A percentile compares a stretch with the other conserved stretches of the same genome.
phyloP scores from a whole-genome alignment of 495 filamentous ascomycete species.

The Penicillium cinerascens region DNA sequence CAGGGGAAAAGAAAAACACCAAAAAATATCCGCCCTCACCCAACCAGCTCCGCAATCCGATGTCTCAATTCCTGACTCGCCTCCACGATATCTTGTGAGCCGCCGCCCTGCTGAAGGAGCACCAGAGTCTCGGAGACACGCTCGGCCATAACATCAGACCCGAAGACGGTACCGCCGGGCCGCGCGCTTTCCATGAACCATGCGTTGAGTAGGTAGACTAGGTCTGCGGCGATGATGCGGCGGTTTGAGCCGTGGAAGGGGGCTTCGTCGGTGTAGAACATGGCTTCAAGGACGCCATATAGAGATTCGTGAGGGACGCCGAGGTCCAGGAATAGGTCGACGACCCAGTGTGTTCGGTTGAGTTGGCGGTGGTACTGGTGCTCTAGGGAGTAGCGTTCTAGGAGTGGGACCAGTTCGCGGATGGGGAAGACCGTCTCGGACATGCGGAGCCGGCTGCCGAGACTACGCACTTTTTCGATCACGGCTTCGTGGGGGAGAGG shows the following conservation, averaged over 20 bases:
- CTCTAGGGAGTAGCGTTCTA: constrained; percentile 74
- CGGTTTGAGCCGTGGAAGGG: constrained; percentile 71
- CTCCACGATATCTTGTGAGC: not conserved
- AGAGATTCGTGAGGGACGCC: constrained; percentile 71
- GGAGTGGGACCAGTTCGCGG: constrained; percentile 58
- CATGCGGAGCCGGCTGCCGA: constrained; percentile 74
- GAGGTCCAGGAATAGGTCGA: constrained; percentile 75
- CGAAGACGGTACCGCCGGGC: constrained; percentile 50
- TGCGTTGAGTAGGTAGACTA: constrained; percentile 55
- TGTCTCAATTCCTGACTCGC: not conserved
- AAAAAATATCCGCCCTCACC: not conserved
- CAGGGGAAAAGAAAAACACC: not conserved
- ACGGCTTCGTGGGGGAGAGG: constrained; percentile 75
- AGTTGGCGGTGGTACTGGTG: constrained; percentile 55
- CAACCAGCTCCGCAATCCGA: constrained; percentile 3
- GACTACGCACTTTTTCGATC: constrained; percentile 64
- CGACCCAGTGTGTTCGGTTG: constrained; percentile 72
- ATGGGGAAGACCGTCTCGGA: constrained; percentile 79
- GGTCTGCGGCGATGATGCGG: constrained; percentile 56
- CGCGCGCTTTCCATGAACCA: constrained; percentile 64
- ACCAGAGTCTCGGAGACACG: constrained; percentile 46
- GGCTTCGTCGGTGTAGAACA: constrained; percentile 79
- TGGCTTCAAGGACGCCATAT: constrained; percentile 70
- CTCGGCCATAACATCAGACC: constrained; percentile 48
- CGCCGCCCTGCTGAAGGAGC: constrained; percentile 36